Evolutionary conservation across 1,284 basidiomycete species (phyloP), one percentile per base, ranked within the genome.

Genomic region (Cryptococcus hybrid): DNA sequence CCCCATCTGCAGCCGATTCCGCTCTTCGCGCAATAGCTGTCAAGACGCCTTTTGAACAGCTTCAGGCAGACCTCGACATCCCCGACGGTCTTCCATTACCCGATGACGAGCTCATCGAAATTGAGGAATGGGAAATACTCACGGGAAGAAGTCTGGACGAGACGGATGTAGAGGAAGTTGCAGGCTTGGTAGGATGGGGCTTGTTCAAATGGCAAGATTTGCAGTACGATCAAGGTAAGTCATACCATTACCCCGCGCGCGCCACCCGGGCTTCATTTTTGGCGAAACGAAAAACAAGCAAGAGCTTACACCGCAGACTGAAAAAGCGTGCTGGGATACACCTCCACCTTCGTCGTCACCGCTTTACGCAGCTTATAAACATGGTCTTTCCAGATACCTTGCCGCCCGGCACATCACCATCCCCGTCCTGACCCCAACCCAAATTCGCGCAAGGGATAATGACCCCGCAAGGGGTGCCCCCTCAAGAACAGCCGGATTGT

Each of bases 181-280:
- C 70, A 0, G 59, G 59, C 0, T 51, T 64, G 40, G 68, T 78
- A 5, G 68, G 67, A 3, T 78, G 77, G 77, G 69, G 65, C 46
- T 69, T 67, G 44, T 68, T 91, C 64, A 97, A 96, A 76, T 97
- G 92, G 91, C 82, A 87, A 42, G 92, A 94, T 64, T 80, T 95
- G 46, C 86, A 88, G 35, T 96, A 97, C 64, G 90, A 92, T 38
- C 86, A 92, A 79, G 86, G 91, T 91, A 56, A 59, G n/a, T n/a
- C n/a, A n/a, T n/a, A n/a, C n/a, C n/a, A n/a, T n/a, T n/a, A n/a
- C n/a, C n/a, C n/a, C n/a, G n/a, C n/a, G n/a, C n/a, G n/a, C n/a
- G n/a, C n/a, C n/a, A n/a, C n/a, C n/a, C n/a, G n/a, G n/a, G n/a
- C n/a, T n/a, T n/a, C n/a, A n/a, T n/a, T n/a, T n/a, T 24, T 24